Conservation (phyloP, 306 rosid genomes). For the Trifolium repens region DNA sequence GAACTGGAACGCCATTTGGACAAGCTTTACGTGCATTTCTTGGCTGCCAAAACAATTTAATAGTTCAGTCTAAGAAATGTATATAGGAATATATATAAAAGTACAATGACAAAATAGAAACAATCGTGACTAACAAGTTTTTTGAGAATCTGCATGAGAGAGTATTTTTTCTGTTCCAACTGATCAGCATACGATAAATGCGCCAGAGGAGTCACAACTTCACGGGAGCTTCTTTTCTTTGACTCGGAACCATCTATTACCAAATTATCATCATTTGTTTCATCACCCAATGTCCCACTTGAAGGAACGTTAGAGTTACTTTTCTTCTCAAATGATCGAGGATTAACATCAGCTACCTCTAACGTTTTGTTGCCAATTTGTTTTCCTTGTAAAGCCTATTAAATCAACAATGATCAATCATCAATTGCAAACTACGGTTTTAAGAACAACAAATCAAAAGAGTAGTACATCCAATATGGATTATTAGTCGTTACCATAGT, state of each 20-base stretch:
- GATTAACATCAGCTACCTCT: slow-evolving; percentile 76
- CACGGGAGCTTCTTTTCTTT: slow-evolving; percentile 62
- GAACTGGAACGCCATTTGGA: slow-evolving; percentile 75
- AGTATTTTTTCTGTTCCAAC: slow-evolving; percentile 80
- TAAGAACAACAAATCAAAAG: slow-evolving; percentile 38
- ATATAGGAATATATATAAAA: neutral
- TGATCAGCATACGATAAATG: slow-evolving; percentile 86
- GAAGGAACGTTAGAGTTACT: slow-evolving; percentile 45
- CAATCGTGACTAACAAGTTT: slow-evolving; percentile 65
- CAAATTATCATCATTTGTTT: slow-evolving; percentile 47
- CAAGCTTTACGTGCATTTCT: slow-evolving; percentile 93
- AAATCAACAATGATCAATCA: slow-evolving; percentile 27
- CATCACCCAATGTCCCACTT: slow-evolving; percentile 51
- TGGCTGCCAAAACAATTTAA: slow-evolving; percentile 58
- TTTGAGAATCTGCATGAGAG: slow-evolving; percentile 78
- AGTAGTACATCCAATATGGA: slow-evolving; percentile 24
- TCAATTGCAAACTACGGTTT: neutral
- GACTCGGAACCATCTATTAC: slow-evolving; percentile 47
- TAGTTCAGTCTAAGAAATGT: slow-evolving; percentile 6
- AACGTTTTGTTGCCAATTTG: slow-evolving; percentile 65
- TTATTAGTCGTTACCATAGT: neutral
- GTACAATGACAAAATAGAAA: slow-evolving; percentile 30
- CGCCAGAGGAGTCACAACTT: slow-evolving; percentile 87
- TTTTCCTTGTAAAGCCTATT: slow-evolving; percentile 71
- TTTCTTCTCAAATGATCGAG: slow-evolving; percentile 74